A percentile compares a stretch with the other conserved stretches of the same genome.
Conservation (phyloP, 305 asterid species). For the Rubia tinctorum region DNA sequence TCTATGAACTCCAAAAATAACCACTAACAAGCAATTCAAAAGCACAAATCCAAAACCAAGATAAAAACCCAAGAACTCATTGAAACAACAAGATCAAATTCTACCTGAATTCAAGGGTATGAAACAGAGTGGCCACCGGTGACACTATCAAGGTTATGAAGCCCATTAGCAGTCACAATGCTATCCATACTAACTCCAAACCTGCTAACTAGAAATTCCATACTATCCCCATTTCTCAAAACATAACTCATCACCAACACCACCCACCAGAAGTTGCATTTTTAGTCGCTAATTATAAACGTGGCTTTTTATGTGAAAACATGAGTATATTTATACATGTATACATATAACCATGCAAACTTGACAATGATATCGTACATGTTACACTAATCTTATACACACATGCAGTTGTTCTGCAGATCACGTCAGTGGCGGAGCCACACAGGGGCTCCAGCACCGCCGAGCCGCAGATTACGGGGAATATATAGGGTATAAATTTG, state of each 20-base stretch:
- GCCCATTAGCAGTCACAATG: conserved; percentile 73
- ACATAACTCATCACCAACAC: conserved; percentile 95
- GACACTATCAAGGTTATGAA: conserved; percentile 77
- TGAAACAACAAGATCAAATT: conserved; percentile 9
- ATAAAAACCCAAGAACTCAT: background rate
- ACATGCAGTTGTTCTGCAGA: too few species aligned
- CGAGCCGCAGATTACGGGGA: too few species aligned
- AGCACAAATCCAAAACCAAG: background rate
- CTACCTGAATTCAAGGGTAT: conserved; percentile 87
- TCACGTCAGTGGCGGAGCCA: too few species aligned
- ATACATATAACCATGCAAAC: too few species aligned
- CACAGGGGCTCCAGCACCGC: too few species aligned
- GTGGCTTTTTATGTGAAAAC: too few species aligned
- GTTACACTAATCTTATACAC: too few species aligned
- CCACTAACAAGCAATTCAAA: background rate
- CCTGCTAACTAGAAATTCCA: conserved; percentile 81
- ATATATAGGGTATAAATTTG: too few species aligned
- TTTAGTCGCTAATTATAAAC: too few species aligned
- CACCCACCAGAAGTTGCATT: conserved; percentile 35
- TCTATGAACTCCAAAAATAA: background rate
- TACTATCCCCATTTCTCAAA: conserved; percentile 80
- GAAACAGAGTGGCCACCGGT: conserved; percentile 76
- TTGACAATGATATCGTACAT: too few species aligned
- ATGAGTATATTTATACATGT: too few species aligned
- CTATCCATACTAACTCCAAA: conserved; percentile 98